phyloP scores from a whole-genome alignment of 225 moss, liverwort and hornwort genomes.

The Neckera pumila region DNA sequence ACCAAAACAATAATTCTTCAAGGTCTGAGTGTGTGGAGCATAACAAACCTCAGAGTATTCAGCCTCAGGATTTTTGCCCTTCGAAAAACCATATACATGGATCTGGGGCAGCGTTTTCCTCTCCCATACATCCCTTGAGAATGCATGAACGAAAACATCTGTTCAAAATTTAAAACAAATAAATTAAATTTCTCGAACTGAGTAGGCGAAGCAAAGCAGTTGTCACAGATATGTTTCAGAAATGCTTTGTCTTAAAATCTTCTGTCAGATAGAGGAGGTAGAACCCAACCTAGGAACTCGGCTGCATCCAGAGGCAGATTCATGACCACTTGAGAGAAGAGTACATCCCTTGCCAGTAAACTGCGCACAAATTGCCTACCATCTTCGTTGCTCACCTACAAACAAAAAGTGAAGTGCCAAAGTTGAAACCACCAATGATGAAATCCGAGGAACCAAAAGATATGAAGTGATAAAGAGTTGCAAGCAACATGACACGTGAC shows the following conservation, averaged over 20 bases:
- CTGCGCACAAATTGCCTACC: constrained; percentile 44
- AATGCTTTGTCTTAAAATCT: not conserved
- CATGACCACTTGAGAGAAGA: constrained; percentile 77
- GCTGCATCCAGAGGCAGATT: constrained; percentile 64
- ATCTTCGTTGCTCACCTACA: constrained; percentile 62
- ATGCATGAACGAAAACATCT: constrained; percentile 66
- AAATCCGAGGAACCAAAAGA: not conserved
- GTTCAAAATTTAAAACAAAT: not conserved
- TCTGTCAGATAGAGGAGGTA: not conserved
- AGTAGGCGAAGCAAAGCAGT: not conserved
- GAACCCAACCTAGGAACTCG: constrained; percentile 61
- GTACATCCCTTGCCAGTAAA: constrained; percentile 30
- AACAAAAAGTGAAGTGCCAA: not conserved
- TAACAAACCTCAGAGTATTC: constrained; percentile 56
- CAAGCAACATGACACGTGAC: not conserved
- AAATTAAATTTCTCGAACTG: not conserved
- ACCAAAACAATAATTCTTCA: not conserved
- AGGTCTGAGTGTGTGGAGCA: not conserved
- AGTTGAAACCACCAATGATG: not conserved
- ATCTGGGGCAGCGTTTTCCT: constrained; percentile 39
- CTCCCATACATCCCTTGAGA: constrained; percentile 50
- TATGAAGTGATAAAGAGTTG: not conserved
- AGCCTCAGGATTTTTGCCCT: constrained; percentile 39
- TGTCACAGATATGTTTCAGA: not conserved
- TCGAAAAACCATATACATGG: constrained; percentile 72